These are phyloP conservation scores for Saccharomyces kudriavzevii DNA, from an alignment of 805 yeast genomes.

Conservation along the genomic window DNA sequence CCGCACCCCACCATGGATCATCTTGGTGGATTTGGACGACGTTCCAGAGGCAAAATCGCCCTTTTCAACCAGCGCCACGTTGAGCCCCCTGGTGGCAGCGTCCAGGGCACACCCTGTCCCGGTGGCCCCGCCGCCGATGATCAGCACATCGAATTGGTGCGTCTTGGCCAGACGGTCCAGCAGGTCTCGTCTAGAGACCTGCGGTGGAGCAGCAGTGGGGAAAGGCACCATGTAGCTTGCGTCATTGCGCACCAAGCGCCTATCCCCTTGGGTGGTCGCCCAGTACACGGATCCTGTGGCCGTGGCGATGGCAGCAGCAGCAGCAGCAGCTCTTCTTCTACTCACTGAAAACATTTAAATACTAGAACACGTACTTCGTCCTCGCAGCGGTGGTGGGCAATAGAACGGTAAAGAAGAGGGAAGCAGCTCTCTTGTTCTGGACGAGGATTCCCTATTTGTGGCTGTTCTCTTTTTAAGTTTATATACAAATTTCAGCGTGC, in stretches of 20 bases:
- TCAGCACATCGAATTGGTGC: constrained; percentile 63
- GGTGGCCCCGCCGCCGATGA: constrained; percentile 95
- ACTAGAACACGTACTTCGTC: not conserved
- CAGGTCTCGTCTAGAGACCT: constrained; percentile 45
- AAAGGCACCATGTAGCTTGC: not conserved
- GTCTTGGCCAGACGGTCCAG: constrained; percentile 39
- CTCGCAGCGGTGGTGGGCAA: not conserved
- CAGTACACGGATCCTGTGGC: not conserved
- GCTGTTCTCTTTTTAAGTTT: not conserved
- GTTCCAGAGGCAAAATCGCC: constrained; percentile 90
- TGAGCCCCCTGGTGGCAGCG: constrained; percentile 83
- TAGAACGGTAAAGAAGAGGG: not conserved
- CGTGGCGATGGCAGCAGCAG: constrained; percentile 10
- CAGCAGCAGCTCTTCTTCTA: constrained; percentile 1
- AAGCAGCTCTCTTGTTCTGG: not conserved
- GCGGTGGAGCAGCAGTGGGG: constrained; percentile 12
- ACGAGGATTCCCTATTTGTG: not conserved
- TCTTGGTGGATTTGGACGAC: constrained; percentile 86
- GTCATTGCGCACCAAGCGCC: not conserved
- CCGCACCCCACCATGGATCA: constrained; percentile 97
- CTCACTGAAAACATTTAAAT: constrained; percentile 2
- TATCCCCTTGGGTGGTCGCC: not conserved
- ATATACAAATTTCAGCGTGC: not conserved
- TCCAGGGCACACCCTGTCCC: constrained; percentile 92
- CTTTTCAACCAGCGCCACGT: constrained; percentile 79